Base-by-base conservation (phyloP, 192 early-diverging fungal genomes). In the Entomortierella lignicola region DNA sequence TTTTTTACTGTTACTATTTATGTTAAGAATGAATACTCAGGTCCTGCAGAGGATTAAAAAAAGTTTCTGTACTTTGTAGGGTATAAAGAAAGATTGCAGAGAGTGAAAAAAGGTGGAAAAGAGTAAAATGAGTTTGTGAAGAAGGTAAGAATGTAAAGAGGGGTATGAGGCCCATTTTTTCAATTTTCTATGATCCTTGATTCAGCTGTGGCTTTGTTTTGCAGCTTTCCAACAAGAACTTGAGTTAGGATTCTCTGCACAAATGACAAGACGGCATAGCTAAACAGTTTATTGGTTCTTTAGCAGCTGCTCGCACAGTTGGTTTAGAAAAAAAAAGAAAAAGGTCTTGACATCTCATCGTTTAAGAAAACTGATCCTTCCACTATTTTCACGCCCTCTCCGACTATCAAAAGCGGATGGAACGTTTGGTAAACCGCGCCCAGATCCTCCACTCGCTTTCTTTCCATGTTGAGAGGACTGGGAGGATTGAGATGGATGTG, bases 291-390 rank as follows among this genome's bases (percentile, higher is more conserved):
- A 59, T 59, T 59, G 57, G 32, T 34, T 8, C 20, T 37, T 8
- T 27, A 8, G 30, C 53, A 11, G 27, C 27, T 12, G n/a, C 27
- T 26, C 8, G 50, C 20, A 47, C 44, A 47, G 17, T 20, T 20
- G 44, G 44, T 12, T 3, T 47, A 47, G 17, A 15, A 4, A 47
- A 47, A 12, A 12, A 8, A 20, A 25, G 20, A 4, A 47, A 47
- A 12, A 12, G 8, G 7, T 8, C 50, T 51, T 51, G 50, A 47
- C 44, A 47, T 47, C 15, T 58, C 48, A 77, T 6, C 72, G 65
- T 44, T 66, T 41, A 13, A 77, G 34, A 57, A 77, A 77, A 37
- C 47, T 77, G 65, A 77, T 79, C 18, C 54, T 29, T 0, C 63
- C 62, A 34, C 56, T 52, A 52, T 21, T 30, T 25, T 69, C 74